Evolutionary conservation across 1,139 yeast species (phyloP).

Genomic region (Meyerozyma athensensis): DNA sequence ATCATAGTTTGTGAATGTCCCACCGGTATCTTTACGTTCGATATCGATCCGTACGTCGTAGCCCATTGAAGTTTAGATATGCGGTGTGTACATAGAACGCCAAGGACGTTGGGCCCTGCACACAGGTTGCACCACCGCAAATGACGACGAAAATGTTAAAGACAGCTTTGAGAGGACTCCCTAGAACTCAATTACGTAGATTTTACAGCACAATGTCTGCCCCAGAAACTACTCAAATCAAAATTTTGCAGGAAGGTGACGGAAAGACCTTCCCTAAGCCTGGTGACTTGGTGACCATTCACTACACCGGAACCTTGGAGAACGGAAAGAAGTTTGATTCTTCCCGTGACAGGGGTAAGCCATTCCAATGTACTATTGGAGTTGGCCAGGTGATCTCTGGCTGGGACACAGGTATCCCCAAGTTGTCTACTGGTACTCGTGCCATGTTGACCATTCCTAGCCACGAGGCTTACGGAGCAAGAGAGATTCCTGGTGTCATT

Average conservation of each 20-base stretch:
- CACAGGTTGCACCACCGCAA: not conserved
- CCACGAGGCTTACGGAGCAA: slow-evolving; percentile 85
- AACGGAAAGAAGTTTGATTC: slow-evolving; percentile 95
- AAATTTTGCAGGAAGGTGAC: slow-evolving; percentile 59
- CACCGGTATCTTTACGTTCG: slow-evolving; percentile 31
- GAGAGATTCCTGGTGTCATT: slow-evolving; percentile 94
- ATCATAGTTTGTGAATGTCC: slow-evolving; percentile 52
- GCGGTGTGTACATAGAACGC: not conserved
- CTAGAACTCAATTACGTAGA: not conserved
- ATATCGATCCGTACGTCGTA: slow-evolving; percentile 33
- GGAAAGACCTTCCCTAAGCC: slow-evolving; percentile 78
- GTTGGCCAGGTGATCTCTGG: slow-evolving; percentile 95
- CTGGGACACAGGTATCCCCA: slow-evolving; percentile 93
- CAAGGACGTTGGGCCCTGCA: not conserved
- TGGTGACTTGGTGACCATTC: slow-evolving; percentile 88
- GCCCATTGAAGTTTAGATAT: not conserved
- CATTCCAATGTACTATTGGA: slow-evolving; percentile 90
- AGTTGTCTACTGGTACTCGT: slow-evolving; percentile 86
- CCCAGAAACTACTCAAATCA: slow-evolving; percentile 40
- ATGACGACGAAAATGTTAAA: slow-evolving; percentile 1
- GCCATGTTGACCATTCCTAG: slow-evolving; percentile 91
- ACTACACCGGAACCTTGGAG: slow-evolving; percentile 91
- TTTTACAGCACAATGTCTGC: slow-evolving; percentile 26
- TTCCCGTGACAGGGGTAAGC: slow-evolving; percentile 88
- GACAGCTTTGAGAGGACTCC: not conserved